Evolutionary conservation across 2,329 filamentous ascomycete species (phyloP), one percentile per base, ranked within the genome.

Genomic region (Venturia pyrina): DNA sequence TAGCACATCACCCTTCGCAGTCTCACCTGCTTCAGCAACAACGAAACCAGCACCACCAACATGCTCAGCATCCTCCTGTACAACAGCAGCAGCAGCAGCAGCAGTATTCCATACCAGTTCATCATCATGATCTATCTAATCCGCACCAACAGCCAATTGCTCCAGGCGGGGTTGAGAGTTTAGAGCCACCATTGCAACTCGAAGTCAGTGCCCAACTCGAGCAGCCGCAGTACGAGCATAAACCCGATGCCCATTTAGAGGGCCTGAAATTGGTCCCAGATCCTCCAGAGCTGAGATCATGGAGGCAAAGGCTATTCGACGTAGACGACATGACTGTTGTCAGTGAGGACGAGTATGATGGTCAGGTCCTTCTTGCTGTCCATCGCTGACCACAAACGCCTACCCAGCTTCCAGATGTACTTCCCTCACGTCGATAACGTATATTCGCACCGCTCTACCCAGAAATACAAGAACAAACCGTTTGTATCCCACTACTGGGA

Each of bases 401-500:
- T 53, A 59, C 17, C 8, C 69, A 90, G 88, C 72, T 92, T 89
- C 73, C 85, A 90, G 72, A 91, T 85, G 7, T 93, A 93, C 75
- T 93, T 92, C 71, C 89, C 89, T 0, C 89, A 93, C 75, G 83
- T 93, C 70, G 90, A 93, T 78, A 93, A 93, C 73, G 85, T 93
- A 70, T 93, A 92, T 77, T 93, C 89, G 34, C 90, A 92, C 77
- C 87, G 89, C 68, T 92, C 89, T 1, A 92, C 89, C 2, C 90
- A 93, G 73, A 83, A 82, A 65, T 91, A 92, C 75, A 93, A 93
- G 78, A 87, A 88, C 71, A 91, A 90, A 71, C 87, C 88, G n/a
- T 90, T 93, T 70, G 82, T 91, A 65, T 91, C 89, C 1, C 89
- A 92, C 75, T 93, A 93, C 76, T 93, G 89, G 87, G 90, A 93